Evolutionary conservation across 1,139 yeast genomes (phyloP).

Genomic region (Yamadazyma conglobata): DNA sequence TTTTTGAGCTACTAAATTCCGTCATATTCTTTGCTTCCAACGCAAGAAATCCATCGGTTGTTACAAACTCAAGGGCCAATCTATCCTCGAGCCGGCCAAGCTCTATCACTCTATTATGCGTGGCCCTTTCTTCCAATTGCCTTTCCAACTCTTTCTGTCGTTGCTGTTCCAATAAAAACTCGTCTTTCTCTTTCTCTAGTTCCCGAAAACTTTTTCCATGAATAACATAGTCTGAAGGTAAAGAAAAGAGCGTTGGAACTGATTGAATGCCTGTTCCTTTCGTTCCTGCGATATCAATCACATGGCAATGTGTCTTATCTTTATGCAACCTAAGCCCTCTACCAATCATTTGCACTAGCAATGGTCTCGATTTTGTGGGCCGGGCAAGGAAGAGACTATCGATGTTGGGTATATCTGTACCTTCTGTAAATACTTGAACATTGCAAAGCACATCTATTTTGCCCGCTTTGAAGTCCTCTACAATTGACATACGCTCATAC

Average conservation of each 20-base stretch:
- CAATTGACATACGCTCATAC: conserved; percentile 47
- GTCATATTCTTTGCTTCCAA: conserved; percentile 16
- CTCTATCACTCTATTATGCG: conserved; percentile 15
- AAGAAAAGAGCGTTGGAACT: conserved; percentile 55
- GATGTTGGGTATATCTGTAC: conserved; percentile 90
- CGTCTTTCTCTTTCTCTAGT: conserved; percentile 23
- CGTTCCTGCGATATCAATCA: conserved; percentile 74
- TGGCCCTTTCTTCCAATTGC: conserved; percentile 16
- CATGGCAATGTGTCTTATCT: conserved; percentile 64
- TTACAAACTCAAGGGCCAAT: conserved; percentile 20
- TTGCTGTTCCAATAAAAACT: conserved; percentile 14
- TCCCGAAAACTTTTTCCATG: conserved; percentile 31
- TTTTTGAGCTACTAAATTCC: conserved; percentile 12
- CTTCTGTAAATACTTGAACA: conserved; percentile 91
- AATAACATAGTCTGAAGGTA: conserved; percentile 28
- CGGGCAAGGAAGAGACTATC: conserved; percentile 77
- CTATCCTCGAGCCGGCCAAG: conserved; percentile 14
- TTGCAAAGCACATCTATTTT: conserved; percentile 72
- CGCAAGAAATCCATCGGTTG: conserved; percentile 34
- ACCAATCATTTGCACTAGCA: conserved; percentile 87
- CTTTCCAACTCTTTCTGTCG: conserved; percentile 17
- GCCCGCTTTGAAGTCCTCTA: conserved; percentile 61
- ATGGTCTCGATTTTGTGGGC: conserved; percentile 73
- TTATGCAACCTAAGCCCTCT: conserved; percentile 71
- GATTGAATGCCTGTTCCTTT: conserved; percentile 57